Conservation (phyloP, 2,329 filamentous ascomycete species). For the Dothidotthia symphoricarpi region DNA sequence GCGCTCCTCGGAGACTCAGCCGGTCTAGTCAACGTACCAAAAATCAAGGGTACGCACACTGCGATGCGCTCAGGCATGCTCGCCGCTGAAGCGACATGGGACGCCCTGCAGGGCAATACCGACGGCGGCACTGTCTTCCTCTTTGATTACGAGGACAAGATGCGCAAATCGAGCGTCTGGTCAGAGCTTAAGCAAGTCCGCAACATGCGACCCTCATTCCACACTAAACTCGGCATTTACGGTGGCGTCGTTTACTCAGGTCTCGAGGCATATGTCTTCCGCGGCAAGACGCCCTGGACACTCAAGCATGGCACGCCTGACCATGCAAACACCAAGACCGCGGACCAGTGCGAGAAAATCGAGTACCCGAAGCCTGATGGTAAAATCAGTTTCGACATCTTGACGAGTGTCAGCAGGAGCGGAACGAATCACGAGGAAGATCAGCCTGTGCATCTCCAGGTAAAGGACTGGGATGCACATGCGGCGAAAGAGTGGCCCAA, state of each 20-base stretch:
- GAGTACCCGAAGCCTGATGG: slow-evolving; percentile 97
- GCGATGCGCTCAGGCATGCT: slow-evolving; percentile 98
- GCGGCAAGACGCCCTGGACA: slow-evolving; percentile 87
- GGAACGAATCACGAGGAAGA: slow-evolving; percentile 99
- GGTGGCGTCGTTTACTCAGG: slow-evolving; percentile 92
- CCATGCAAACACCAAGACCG: slow-evolving; percentile 73
- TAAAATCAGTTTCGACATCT: slow-evolving; percentile 90
- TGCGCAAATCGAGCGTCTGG: slow-evolving; percentile 87
- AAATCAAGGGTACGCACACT: slow-evolving; percentile 97
- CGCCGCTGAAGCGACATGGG: slow-evolving; percentile 85
- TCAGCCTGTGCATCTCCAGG: slow-evolving; percentile 92
- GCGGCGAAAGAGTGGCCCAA: slow-evolving; percentile 76
- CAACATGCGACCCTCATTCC: slow-evolving; percentile 96
- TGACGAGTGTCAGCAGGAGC: slow-evolving; percentile 91
- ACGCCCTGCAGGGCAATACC: slow-evolving; percentile 60
- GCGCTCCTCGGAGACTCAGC: slow-evolving; percentile 95
- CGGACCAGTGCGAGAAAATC: slow-evolving; percentile 80
- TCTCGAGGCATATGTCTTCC: slow-evolving; percentile 82
- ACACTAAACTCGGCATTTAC: slow-evolving; percentile 79
- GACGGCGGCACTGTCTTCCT: slow-evolving; percentile 77
- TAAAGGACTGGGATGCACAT: slow-evolving; percentile 93
- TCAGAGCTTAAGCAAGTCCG: slow-evolving; percentile 91
- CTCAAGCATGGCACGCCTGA: slow-evolving; percentile 80
- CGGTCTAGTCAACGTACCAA: slow-evolving; percentile 94
- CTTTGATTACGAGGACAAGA: slow-evolving; percentile 87